phyloP scores from a whole-genome alignment of 306 rosid species.

The Parietaria judaica region DNA sequence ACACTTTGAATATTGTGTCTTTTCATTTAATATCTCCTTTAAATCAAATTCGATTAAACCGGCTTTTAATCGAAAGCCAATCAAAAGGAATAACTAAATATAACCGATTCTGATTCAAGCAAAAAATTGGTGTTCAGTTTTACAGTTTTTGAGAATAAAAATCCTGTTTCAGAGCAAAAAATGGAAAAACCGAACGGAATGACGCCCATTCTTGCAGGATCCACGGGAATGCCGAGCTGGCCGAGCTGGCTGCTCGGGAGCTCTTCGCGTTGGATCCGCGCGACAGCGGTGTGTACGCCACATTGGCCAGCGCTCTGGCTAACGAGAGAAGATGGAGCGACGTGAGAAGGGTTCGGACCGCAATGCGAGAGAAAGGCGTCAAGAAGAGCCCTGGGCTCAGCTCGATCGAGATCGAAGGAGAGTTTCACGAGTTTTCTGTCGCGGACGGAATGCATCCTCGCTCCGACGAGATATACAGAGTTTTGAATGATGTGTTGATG shows the following conservation, averaged over 20 bases:
- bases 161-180: no score
- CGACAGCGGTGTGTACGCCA: conserved; percentile 59
- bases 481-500: conserved; percentile 30
- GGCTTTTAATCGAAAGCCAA: no score
- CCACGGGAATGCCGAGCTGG: conserved; percentile 56
- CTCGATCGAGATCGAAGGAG: conserved; percentile 54
- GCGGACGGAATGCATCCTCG: conserved; percentile 65
- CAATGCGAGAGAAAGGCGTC: conserved; percentile 73
- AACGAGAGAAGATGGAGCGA: conserved; percentile 53
- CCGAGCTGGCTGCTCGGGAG: conserved; percentile 41
- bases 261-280: conserved; percentile 53
- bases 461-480: conserved; percentile 45
- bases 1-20: no score
- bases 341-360: conserved; percentile 52
- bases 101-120: no score
- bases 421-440: conserved; percentile 53
- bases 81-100: no score
- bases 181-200: no score
- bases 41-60: no score
- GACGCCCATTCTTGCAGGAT: conserved; percentile 32
- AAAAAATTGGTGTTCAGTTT: no score
- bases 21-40: no score
- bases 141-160: no score
- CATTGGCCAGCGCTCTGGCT: conserved; percentile 55
- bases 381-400: conserved; percentile 69